Base-by-base conservation (phyloP, 805 yeast genomes). In the Yarrowia divulgata region DNA sequence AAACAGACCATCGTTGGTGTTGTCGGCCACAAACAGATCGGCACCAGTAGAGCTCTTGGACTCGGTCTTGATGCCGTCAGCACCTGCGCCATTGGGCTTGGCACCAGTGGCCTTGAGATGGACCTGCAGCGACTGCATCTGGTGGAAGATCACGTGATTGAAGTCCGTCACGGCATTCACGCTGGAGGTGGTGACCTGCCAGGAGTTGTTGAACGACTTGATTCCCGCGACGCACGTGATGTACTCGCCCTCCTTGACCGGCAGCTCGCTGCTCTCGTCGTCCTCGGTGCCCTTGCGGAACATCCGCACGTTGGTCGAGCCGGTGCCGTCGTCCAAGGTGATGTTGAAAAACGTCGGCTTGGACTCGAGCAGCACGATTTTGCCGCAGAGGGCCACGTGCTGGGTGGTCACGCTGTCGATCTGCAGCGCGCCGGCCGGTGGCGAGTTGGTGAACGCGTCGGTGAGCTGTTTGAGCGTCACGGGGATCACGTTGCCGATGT, bases 291-390 rank as follows among this genome's bases (percentile, higher is more conserved):
- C 71, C 8, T 78, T 77, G 68, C 79, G 77, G 71, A 76, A 77
- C 88, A 90, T 87, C 70, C 82, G 80, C 69, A 87, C 81, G n/a
- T 85, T 86, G 14, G 84, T 76, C 0, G 81, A 73, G 1, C 91
- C 91, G 0, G 93, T 87, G 14, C 91, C 90, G 76, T 89, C 93
- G 74, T 88, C 91, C 12, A 89, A 73, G 14, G 84, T 81, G 69
- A 87, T 76, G 8, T 78, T 76, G 29, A 84, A 76, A 9, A 84
- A 81, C 37, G 85, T 81, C 2, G 87, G 79, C 16, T 70, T 66
- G 35, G 42, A 63, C 52, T 79, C 80, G 48, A 82, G 79, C 3
- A 79, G 80, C 13, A 86, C 83, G 64, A 84, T 83, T 69, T 90
- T 80, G 13, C 88, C 79, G 16, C 85, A 82, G 0, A 90, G 92